These are phyloP conservation scores for Colletotrichum sansevieriae DNA, from an alignment of 2,329 filamentous ascomycete species.

Conservation along the genomic window DNA sequence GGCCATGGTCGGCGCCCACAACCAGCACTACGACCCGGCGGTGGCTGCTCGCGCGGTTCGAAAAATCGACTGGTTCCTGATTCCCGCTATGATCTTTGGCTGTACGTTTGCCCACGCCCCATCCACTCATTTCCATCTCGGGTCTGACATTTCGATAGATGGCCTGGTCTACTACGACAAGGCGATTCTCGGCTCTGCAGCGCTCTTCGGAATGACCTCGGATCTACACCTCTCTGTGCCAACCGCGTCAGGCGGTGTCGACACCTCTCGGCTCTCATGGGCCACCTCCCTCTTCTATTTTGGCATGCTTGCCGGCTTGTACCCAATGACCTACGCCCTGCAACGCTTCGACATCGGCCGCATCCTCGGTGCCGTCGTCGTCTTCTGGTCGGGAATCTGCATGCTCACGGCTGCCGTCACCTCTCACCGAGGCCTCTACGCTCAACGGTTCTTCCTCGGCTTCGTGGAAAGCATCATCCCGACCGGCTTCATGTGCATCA, in stretches of 20 bases:
- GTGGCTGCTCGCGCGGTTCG: constrained; percentile 69
- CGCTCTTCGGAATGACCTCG: constrained; percentile 80
- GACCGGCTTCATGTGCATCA: constrained; percentile 75
- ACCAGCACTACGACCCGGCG: constrained; percentile 65
- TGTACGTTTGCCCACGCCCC: constrained; percentile 45
- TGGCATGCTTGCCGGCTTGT: constrained; percentile 80
- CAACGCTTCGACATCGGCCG: constrained; percentile 76
- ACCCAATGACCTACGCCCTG: constrained; percentile 78
- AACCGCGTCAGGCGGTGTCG: constrained; percentile 64
- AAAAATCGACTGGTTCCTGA: constrained; percentile 77
- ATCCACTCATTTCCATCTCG: background rate
- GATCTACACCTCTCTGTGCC: constrained; percentile 70
- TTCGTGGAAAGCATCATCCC: constrained; percentile 75
- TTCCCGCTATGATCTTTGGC: constrained; percentile 74
- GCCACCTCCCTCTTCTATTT: constrained; percentile 86
- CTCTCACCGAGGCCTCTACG: constrained; percentile 72
- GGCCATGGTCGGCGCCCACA: constrained; percentile 70
- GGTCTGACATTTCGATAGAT: constrained; percentile 45
- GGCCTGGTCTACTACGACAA: constrained; percentile 63
- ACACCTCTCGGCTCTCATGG: constrained; percentile 79
- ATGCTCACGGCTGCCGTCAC: constrained; percentile 77
- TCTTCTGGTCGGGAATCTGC: constrained; percentile 76
- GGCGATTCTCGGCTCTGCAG: constrained; percentile 80
- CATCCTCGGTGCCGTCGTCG: constrained; percentile 72
- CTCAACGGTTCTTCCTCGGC: constrained; percentile 74